Evolutionary conservation across 495 filamentous ascomycete species (phyloP), one percentile per base, ranked within the genome.

Genomic region (Wilcoxina mikolae): DNA sequence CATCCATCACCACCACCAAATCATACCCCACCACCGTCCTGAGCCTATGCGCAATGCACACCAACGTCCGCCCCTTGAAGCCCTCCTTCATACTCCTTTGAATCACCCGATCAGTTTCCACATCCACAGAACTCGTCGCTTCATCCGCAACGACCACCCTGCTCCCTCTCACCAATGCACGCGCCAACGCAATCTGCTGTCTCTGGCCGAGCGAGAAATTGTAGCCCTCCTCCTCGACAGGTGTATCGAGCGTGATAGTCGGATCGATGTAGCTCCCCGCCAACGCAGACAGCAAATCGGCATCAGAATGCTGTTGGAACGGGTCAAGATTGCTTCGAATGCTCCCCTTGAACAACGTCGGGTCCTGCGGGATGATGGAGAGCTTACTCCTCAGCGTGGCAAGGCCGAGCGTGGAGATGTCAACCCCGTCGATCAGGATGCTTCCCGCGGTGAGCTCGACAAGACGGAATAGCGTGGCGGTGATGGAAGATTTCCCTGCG

Each of bases 201-300:
- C 90, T 80, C 70, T 98, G 90, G 0, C 91, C 90, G n/a, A 95
- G 79, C 0, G 85, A 91, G 72, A 93, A 98, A 69, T 95, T 98
- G 35, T 91, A 71, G 0, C 90, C 90, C 71, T 94, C 90, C 61
- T 95, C 89, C 56, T 94, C 87, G n/a, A 95, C 87, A 5, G 76
- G 58, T 10, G 76, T 78, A 65, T 95, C 91, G 31, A 98, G 80
- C 49, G 86, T 83, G 52, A 96, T 83, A 1, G 56, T 54, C 23
- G 69, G 61, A 22, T 75, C 64, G 0, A 96, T 74, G 66, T 88
- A 82, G 0, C 86, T 81, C 62, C 90, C 81, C 3, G 86, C 78
- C 1, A 96, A 73, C 1, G 88, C 88, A 3, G 76, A 78, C 89
- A 87, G 95, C 7, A 96, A 78, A 62, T 88, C 82, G 17, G 90